Evolutionary conservation across 2,329 filamentous ascomycete genomes (phyloP).

Genomic region (Sporothrix brunneoviolacea): DNA sequence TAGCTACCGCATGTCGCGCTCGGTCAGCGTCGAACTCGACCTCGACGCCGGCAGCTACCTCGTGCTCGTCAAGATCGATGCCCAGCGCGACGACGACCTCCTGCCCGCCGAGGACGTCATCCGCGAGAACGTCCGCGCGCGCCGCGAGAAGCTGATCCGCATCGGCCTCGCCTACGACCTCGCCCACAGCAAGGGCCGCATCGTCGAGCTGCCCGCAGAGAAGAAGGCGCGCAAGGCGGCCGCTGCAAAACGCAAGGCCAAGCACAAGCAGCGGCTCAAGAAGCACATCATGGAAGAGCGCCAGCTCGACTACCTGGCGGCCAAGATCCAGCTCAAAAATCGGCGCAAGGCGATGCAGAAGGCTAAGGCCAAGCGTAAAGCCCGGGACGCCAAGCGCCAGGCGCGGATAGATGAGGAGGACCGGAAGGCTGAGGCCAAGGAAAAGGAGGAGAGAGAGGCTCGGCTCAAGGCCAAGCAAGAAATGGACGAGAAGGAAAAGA

Average conservation of each 20-base stretch:
- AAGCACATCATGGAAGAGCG: conserved; percentile 35
- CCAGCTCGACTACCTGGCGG: conserved; percentile 32
- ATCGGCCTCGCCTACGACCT: conserved; percentile 54
- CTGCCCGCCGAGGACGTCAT: conserved; percentile 51
- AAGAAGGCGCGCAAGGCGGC: conserved; percentile 41
- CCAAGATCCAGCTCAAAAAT: conserved; percentile 32
- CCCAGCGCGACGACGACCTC: conserved; percentile 36
- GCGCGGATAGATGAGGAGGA: conserved; percentile 21
- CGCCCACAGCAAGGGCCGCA: conserved; percentile 52
- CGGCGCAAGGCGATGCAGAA: conserved; percentile 22
- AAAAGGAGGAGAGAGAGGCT: conserved; percentile 19
- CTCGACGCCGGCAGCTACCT: conserved; percentile 51
- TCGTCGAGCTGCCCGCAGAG: conserved; percentile 43
- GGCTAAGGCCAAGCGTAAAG: conserved; percentile 13
- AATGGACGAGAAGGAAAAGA: conserved; percentile 14
- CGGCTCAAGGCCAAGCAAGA: conserved; percentile 18
- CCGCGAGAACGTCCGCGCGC: conserved; percentile 40
- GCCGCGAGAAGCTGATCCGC: conserved; percentile 53
- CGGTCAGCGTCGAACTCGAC: conserved; percentile 52
- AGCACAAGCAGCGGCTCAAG: conserved; percentile 39
- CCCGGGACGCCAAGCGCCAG: neutral
- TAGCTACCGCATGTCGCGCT: conserved; percentile 52
- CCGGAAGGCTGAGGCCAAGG: conserved; percentile 5
- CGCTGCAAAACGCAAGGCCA: conserved; percentile 38
- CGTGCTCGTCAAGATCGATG: conserved; percentile 50